Percentiles rank a stretch among this genome's conserved stretches.
Evolutionary conservation across 1,139 yeast species (phyloP).

Genomic region (Geotrichum klebahnii): DNA sequence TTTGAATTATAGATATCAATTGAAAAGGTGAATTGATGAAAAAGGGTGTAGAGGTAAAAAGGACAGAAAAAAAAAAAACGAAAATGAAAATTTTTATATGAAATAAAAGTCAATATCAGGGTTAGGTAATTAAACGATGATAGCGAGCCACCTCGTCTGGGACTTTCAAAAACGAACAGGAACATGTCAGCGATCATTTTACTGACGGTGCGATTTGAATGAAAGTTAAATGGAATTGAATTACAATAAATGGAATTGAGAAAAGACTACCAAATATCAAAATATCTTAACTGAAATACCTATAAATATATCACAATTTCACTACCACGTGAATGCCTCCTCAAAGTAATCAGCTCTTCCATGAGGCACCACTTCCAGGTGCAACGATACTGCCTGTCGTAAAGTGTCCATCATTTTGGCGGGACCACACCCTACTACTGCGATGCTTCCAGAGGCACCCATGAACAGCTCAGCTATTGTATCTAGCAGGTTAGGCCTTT

Average conservation of each 20-base stretch:
- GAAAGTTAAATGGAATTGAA: no score
- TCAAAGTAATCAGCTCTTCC: constrained; percentile 41
- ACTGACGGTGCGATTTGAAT: no score
- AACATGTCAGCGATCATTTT: background rate
- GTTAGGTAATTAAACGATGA: no score
- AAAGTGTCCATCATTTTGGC: constrained; percentile 40
- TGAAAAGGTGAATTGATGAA: no score
- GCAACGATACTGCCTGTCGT: constrained; percentile 31
- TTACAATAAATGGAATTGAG: no score
- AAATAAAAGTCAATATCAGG: no score
- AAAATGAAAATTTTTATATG: no score
- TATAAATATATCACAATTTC: background rate
- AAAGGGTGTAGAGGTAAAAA: no score
- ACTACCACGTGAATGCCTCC: constrained; percentile 41
- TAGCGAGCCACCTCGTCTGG: no score
- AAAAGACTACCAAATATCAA: no score
- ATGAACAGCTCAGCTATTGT: constrained; percentile 29
- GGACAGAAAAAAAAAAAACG: no score
- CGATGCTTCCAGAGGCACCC: constrained; percentile 34
- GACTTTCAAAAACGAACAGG: background rate
- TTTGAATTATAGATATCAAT: no score
- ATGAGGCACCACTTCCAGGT: constrained; percentile 32
- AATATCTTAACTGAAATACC: background rate
- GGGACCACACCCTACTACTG: constrained; percentile 42
- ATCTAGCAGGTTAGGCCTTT: constrained; percentile 31